Conservation (phyloP, 1,284 basidiomycete species). For the Peniophora sp. region DNA sequence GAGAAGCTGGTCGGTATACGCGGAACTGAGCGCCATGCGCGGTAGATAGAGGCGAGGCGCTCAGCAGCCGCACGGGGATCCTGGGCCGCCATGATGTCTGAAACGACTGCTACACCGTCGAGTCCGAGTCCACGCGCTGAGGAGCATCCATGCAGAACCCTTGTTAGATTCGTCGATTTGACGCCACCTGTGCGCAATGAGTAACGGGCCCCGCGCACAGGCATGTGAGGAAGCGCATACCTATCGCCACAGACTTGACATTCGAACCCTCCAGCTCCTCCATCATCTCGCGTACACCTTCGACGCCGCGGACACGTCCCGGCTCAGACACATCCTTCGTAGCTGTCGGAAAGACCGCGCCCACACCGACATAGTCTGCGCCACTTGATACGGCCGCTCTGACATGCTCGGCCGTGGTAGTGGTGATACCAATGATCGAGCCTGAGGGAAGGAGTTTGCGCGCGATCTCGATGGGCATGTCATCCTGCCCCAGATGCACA, state of each 20-base stretch:
- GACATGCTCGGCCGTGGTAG: slow-evolving; percentile 64
- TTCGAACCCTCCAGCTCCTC: slow-evolving; percentile 52
- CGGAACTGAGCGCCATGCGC: slow-evolving; percentile 27
- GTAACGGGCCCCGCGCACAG: neutral
- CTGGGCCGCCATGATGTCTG: slow-evolving; percentile 72
- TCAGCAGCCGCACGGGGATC: slow-evolving; percentile 56
- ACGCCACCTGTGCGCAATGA: slow-evolving; percentile 59
- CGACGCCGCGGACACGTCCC: slow-evolving; percentile 49
- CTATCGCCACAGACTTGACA: slow-evolving; percentile 76
- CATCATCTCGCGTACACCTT: slow-evolving; percentile 62
- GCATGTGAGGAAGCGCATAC: slow-evolving; percentile 32
- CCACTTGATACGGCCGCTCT: slow-evolving; percentile 45
- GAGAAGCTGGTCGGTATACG: slow-evolving; percentile 5
- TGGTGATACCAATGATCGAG: slow-evolving; percentile 78
- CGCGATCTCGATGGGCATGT: slow-evolving; percentile 72
- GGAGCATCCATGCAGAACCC: slow-evolving; percentile 66
- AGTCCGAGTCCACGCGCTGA: slow-evolving; percentile 48
- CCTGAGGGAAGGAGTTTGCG: slow-evolving; percentile 63
- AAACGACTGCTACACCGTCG: slow-evolving; percentile 87
- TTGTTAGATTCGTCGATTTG: slow-evolving; percentile 66
- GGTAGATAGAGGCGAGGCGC: slow-evolving; percentile 35
- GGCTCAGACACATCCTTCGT: slow-evolving; percentile 58
- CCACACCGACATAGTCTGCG: slow-evolving; percentile 86
- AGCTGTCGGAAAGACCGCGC: slow-evolving; percentile 67
- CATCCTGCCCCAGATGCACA: slow-evolving; percentile 88